Base-by-base conservation (phyloP, 2,329 filamentous ascomycete species). In the Neophaeococcomyces mojaviensis region DNA sequence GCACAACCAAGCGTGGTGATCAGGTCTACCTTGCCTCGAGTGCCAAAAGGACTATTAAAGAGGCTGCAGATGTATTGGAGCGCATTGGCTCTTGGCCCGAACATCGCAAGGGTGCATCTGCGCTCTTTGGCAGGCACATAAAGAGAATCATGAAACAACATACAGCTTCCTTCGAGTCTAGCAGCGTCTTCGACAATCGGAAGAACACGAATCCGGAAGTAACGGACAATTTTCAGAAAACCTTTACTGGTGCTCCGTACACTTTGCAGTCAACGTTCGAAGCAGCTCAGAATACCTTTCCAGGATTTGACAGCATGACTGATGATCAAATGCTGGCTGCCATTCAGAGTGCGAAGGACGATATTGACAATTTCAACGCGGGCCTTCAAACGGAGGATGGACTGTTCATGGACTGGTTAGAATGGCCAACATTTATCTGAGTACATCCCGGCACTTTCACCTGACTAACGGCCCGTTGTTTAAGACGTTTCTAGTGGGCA, bases 251-350 rank as follows among this genome's bases (percentile, higher is more conserved):
- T 18, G 20, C 39, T 13, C 26, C 26, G 19, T 42, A 42, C 18
- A 32, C 26, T 16, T 28, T 42, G 19, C 26, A 32, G n/a, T 20
- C 39, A 5, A 32, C 15, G 9, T 42, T 15, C 15, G 39, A 33
- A 9, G 26, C 28, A 16, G 15, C 39, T 33, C n/a, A 42, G 8
- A 22, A 32, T 15, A 20, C 7, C 3, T 34, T 47, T 46, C 54
- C n/a, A 53, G 54, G 37, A n/a, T 39, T 39, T 28, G 37, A 39
- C 2, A 69, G 78, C 26, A 85, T 85, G 81, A 84, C 81, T 1
- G 79, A 82, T 47, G 74, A 82, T 48, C 79, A 85, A 58, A 81
- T 84, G 38, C 72, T 78, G 4, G 78, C 83, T 52, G 78, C 80
- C 3, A 71, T 84, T 22, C 82, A 81, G 56, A 74, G 78, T 50